These are phyloP conservation scores for Ophiocordyceps robertsii DNA, from an alignment of 2,329 filamentous ascomycete species.

Conservation along the genomic window DNA sequence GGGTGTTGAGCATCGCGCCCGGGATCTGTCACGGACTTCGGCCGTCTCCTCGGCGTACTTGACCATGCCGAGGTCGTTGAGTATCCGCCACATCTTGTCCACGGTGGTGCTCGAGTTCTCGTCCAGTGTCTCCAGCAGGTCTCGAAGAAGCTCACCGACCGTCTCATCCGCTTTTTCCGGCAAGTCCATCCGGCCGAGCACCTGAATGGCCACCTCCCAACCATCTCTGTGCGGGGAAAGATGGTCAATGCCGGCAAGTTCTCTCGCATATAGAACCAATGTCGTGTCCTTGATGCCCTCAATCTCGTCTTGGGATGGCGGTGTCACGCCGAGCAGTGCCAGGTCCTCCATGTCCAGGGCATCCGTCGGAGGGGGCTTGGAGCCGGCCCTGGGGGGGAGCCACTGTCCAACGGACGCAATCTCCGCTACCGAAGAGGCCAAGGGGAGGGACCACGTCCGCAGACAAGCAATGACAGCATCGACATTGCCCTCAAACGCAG, in stretches of 20 bases:
- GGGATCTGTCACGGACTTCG: constrained; percentile 52
- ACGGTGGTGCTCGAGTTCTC: constrained; percentile 59
- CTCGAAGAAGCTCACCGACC: constrained; percentile 57
- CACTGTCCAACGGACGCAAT: constrained; percentile 73
- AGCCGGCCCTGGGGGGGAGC: constrained; percentile 39
- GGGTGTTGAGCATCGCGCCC: too few species aligned
- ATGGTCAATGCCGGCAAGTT: constrained; percentile 43
- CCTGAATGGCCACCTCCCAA: constrained; percentile 79
- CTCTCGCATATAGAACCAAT: constrained; percentile 61
- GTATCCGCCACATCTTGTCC: constrained; percentile 68
- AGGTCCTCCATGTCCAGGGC: constrained; percentile 74
- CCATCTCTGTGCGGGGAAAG: constrained; percentile 47
- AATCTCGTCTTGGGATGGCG: constrained; percentile 42
- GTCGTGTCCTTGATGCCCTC: constrained; percentile 68
- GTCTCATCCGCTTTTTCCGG: constrained; percentile 55
- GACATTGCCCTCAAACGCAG: constrained; percentile 69
- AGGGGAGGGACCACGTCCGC: constrained; percentile 64
- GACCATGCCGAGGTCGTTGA: constrained; percentile 65
- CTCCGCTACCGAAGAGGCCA: constrained; percentile 69
- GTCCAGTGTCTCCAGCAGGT: constrained; percentile 47
- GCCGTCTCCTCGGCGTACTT: constrained; percentile 70
- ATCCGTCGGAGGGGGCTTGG: constrained; percentile 40
- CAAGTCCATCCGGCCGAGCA: constrained; percentile 72
- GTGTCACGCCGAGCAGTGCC: constrained; percentile 61
- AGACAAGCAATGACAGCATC: constrained; percentile 64